Conservation (phyloP, 1,139 yeast genomes). For the Zygotorulaspora mrakii region DNA sequence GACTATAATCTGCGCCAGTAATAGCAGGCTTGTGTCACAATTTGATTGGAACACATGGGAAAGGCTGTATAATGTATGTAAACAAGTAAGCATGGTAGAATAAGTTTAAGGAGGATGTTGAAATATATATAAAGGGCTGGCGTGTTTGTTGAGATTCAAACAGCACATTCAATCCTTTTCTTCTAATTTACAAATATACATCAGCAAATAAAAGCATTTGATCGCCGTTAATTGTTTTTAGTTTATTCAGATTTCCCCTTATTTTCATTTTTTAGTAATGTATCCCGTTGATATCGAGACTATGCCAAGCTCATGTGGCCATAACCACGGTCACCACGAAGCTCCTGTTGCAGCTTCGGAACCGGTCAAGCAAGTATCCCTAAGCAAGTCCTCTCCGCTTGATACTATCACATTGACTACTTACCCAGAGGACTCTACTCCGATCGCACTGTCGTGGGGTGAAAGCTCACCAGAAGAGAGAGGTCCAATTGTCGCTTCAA, state of each 20-base stretch:
- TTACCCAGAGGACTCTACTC: slow-evolving; percentile 47
- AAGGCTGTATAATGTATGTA: neutral
- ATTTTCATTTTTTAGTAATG: slow-evolving; percentile 7
- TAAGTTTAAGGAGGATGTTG: neutral
- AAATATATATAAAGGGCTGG: neutral
- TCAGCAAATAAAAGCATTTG: neutral
- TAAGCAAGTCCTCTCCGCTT: slow-evolving; percentile 25
- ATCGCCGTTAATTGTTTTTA: neutral
- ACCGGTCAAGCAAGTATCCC: slow-evolving; percentile 6
- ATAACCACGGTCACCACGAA: slow-evolving; percentile 1
- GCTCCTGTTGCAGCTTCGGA: neutral
- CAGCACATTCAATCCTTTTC: no score
- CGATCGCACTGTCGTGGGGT: slow-evolving; percentile 52
- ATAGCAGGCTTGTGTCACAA: slow-evolving; percentile 2
- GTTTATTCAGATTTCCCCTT: no score
- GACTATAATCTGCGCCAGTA: neutral
- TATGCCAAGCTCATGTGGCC: slow-evolving; percentile 9
- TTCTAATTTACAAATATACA: neutral
- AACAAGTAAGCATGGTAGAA: neutral
- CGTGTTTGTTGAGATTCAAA: no score
- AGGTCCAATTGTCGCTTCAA: slow-evolving; percentile 56
- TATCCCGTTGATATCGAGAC: slow-evolving; percentile 15
- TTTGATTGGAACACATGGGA: slow-evolving; percentile 1
- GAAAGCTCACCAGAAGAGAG: slow-evolving; percentile 45
- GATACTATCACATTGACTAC: slow-evolving; percentile 47